These are phyloP conservation scores for Maudiozyma bulderi DNA, from an alignment of 805 yeast genomes.

Conservation along the genomic window DNA sequence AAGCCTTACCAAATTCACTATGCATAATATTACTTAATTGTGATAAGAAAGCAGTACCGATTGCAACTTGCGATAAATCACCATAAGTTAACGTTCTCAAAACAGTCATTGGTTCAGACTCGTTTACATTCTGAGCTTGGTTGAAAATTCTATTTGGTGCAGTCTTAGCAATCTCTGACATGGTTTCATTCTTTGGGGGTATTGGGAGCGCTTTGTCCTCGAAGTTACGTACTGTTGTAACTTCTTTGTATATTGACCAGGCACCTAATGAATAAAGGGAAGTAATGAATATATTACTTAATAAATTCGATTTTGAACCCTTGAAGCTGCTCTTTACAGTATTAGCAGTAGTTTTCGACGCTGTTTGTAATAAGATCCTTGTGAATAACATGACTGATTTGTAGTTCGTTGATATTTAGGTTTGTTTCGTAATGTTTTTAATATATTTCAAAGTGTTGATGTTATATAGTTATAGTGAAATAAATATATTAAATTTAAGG, in stretches of 20 bases:
- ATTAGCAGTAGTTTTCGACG: neutral
- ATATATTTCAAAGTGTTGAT: too few relatives aligned
- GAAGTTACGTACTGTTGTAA: neutral
- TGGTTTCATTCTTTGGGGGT: neutral
- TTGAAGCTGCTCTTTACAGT: neutral
- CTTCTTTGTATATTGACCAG: conserved; percentile 2
- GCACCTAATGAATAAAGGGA: conserved; percentile 2
- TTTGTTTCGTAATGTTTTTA: too few relatives aligned
- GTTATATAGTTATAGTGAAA: too few relatives aligned
- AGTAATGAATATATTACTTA: neutral
- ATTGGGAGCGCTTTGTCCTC: neutral
- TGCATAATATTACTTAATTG: conserved; percentile 2
- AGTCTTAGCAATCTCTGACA: neutral
- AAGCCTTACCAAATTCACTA: conserved; percentile 1
- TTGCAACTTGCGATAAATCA: conserved; percentile 3
- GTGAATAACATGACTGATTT: neutral
- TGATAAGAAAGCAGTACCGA: conserved; percentile 1
- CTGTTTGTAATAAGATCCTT: neutral
- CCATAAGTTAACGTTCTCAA: conserved; percentile 1
- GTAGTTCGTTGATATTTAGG: neutral
- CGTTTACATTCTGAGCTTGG: neutral
- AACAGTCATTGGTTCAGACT: neutral
- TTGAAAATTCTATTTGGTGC: conserved; percentile 3
- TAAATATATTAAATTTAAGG: too few relatives aligned
- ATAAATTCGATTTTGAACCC: neutral